Percentiles rank a stretch among this genome's conserved stretches.
Evolutionary conservation across 495 filamentous ascomycete species (phyloP).

Genomic region (Hypoxylon cercidicola): DNA sequence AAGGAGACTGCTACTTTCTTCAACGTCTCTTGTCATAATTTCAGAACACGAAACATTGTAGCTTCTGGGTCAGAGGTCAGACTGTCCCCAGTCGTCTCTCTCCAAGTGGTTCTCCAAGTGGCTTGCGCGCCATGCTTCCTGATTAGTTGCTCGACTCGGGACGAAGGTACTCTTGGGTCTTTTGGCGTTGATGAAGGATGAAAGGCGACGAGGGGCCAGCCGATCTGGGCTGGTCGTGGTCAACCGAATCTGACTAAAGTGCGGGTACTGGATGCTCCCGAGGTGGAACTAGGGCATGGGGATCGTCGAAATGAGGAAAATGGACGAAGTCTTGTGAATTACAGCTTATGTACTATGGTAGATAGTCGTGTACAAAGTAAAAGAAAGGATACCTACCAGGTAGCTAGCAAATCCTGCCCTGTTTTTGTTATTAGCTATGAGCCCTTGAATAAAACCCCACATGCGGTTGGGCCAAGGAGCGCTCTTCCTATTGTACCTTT

Average conservation of each 20-base stretch:
- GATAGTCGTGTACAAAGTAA: neutral
- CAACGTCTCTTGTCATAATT: conserved; percentile 19
- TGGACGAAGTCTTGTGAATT: conserved; percentile 8
- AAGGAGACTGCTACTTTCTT: conserved; percentile 26
- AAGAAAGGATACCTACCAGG: conserved; percentile 19
- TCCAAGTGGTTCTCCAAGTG: conserved; percentile 13
- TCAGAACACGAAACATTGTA: conserved; percentile 39
- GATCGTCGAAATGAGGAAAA: conserved; percentile 40
- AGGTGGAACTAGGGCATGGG: conserved; percentile 41
- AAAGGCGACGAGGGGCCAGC: conserved; percentile 32
- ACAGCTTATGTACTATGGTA: conserved; percentile 24
- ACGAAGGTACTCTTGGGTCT: conserved; percentile 15
- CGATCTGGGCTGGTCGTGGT: conserved; percentile 39
- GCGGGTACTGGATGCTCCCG: conserved; percentile 46
- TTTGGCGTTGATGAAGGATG: conserved; percentile 42
- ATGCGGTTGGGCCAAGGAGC: conserved; percentile 32
- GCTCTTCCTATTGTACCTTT: conserved; percentile 15
- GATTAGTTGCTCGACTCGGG: conserved; percentile 10
- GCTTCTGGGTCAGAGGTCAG: conserved; percentile 13
- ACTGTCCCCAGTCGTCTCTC: conserved; percentile 21
- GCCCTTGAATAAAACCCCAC: conserved; percentile 38
- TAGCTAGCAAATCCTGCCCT: conserved; percentile 37
- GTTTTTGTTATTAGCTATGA: conserved; percentile 40
- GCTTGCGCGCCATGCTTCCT: conserved; percentile 27
- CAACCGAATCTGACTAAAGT: conserved; percentile 45